Evolutionary conservation across 345 rosid genomes (phyloP), one percentile per base, ranked within the genome.

Genomic region (Cardamine occulta): DNA sequence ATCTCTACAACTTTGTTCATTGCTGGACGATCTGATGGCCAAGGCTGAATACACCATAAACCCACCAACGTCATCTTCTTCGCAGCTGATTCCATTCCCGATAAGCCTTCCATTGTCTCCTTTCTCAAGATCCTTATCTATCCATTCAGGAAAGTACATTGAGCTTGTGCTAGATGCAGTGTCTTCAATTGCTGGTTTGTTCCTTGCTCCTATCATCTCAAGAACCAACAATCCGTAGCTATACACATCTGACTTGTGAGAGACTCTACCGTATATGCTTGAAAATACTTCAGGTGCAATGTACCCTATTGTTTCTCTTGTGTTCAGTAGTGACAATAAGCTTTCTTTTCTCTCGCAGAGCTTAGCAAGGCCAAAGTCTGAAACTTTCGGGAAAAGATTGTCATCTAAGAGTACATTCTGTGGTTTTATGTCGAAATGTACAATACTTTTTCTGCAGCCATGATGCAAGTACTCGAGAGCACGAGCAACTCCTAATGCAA

Each of bases 351-450:
- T 78, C 45, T 63, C 53, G 28, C 86, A 82, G 6, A 79, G 72
- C 59, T 85, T 84, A 8, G 91, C 83, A 7, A 87, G 88, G 1
- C 91, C 86, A 6, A 87, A 87, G 56, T 87, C 90, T 0, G 85
- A 79, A 7, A 85, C 85, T n/a, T 87, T 83, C 0, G 88, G 86
- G 15, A 13, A 42, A 23, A 85, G 75, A 9, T 79, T 32, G 5
- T 72, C 58, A 45, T 87, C 83, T 3, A 85, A 73, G 8, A 87
- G 75, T 54, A 85, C 79, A 42, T 83, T 87, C 0, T 85, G 85
- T 14, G 87, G 87, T 26, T 87, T 84, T 9, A 81, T 84, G 44
- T 85, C 86, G 6, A 85, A 82, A 49, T 87, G 88, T 35, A 87
- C 53, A 14, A 85, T 87, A 69, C 84, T 82, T 8, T 79, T 80